Base-by-base conservation (phyloP, 192 early-diverging fungal species). In the Podila minutissima region DNA sequence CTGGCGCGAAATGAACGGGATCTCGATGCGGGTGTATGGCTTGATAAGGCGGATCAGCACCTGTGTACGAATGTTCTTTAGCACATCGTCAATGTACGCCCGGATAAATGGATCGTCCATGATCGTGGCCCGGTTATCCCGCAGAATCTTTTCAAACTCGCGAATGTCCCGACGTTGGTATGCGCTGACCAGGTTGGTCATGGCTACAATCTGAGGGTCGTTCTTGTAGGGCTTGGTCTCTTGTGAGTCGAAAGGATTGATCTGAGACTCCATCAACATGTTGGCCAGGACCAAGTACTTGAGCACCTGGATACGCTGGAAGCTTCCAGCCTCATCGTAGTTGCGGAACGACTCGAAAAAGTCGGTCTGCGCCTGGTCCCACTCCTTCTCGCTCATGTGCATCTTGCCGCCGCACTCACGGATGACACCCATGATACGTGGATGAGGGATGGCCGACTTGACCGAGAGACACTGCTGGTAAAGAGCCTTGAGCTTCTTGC, bases 291-390 rank as follows among this genome's bases (percentile, higher is more conserved):
- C 96, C 41, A 99, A 85, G 83, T 99, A 95, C 89, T 98, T 97
- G 41, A 99, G 87, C 35, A 96, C 95, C 66, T 93, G 90, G 57
- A 99, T 96, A 64, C 97, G 92, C 75, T 96, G 96, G 20, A 89
- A 91, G 72, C 92, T 94, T 50, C 97, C 97, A 0, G 97, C 96
- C 81, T 99, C 97, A 74, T 99, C 97, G 82, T 97, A 99, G 74
- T 97, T 97, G 64, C 96, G 97, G 86, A 99, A 99, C 6, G 97
- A 95, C 63, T 98, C 96, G 83, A 98, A 99, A 74, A 99, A 97
- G 73, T 97, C 95, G 5, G 92, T 88, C 77, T 97, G 93, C 0
- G 97, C 97, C 76, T 93, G 86, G 59, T 93, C 90, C 97, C 97
- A 99, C 67, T 94, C 90, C 83, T 94, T 91, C 86, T 99, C 97